Evolutionary conservation across 441 rosid species (phyloP), one percentile per base, ranked within the genome.

Genomic region (Adansonia grandidieri): DNA sequence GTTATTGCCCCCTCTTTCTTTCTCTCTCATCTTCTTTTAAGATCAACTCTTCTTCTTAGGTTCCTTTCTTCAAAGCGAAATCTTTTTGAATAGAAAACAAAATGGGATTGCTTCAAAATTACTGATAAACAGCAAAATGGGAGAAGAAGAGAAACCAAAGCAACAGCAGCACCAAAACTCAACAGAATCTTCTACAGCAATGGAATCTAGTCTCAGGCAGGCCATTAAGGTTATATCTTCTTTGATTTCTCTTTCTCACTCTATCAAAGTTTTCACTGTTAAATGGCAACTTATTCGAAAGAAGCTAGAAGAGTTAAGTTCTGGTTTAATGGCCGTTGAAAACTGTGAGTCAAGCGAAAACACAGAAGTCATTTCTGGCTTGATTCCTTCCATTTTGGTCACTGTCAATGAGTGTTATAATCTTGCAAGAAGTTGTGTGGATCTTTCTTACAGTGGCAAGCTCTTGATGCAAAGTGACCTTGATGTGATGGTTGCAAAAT

Each of bases 381-480:
- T 91, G 78, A 50, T 96, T 63, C 77, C 88, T 28, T 89, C 89
- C 54, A 74, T 91, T 14, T 60, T 84, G 57, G 80, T 28, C 48
- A 81, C 96, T 10, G 82, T 84, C 14, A 82, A 72, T 32, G 89
- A 87, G 71, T 89, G 93, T 77, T 77, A 73, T 80, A 92, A 88
- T 83, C 97, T 91, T 74, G 97, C 96, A 14, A 81, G 87, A 54
- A 83, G 94, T 15, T 94, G 98, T 61, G 85, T 89, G 60, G 90
- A 94, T 87, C 89, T 91, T 76, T 84, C 96, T 0, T 96, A 86
- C 89, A 87, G 92, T 70, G 99, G 99, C 17, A 96, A 94, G 93
- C 96, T 96, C n/a, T 82, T 94, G 88, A 96, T 96, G 98, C 97
- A 96, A 86, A 93, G 98, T 74, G 98, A 96, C 85, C 86, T 96